These are phyloP conservation scores for Coniferiporia sulphurascens DNA, from an alignment of 1,284 basidiomycete genomes.

Conservation along the genomic window DNA sequence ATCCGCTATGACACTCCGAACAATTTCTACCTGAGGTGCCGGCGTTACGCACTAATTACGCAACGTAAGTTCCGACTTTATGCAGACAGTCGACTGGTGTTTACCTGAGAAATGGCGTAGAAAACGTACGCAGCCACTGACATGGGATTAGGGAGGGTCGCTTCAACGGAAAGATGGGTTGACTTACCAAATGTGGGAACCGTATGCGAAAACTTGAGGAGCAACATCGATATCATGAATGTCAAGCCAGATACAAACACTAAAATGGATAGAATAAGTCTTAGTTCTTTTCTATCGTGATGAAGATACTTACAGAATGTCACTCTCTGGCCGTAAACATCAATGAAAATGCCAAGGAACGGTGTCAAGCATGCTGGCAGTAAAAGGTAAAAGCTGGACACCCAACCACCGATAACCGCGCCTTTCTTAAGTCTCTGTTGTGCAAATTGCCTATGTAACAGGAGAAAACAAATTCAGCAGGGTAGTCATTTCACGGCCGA, in stretches of 20 bases:
- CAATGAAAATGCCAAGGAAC: conserved; percentile 40
- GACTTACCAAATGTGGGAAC: conserved; percentile 36
- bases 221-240: conserved; percentile 40
- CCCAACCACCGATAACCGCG: conserved; percentile 44
- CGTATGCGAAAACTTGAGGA: conserved; percentile 37
- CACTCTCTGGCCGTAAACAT: conserved; percentile 38
- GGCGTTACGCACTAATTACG: conserved; percentile 34
- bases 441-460: conserved; percentile 32
- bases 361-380: conserved; percentile 40
- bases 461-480: not conserved
- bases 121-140: conserved; percentile 41
- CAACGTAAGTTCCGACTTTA: conserved; percentile 2
- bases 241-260: conserved; percentile 39
- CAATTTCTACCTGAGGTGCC: conserved; percentile 42
- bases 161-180: not conserved
- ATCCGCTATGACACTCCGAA: conserved; percentile 38
- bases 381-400: conserved; percentile 43
- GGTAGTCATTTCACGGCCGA: too few species aligned
- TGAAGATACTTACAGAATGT: conserved; percentile 32
- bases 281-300: not conserved
- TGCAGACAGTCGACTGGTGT: not conserved
- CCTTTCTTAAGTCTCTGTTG: conserved; percentile 42
- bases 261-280: conserved; percentile 18
- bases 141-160: not conserved
- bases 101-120: conserved; percentile 39